Conservation (phyloP, 2,329 filamentous ascomycete genomes). For the Lojkania enalia region DNA sequence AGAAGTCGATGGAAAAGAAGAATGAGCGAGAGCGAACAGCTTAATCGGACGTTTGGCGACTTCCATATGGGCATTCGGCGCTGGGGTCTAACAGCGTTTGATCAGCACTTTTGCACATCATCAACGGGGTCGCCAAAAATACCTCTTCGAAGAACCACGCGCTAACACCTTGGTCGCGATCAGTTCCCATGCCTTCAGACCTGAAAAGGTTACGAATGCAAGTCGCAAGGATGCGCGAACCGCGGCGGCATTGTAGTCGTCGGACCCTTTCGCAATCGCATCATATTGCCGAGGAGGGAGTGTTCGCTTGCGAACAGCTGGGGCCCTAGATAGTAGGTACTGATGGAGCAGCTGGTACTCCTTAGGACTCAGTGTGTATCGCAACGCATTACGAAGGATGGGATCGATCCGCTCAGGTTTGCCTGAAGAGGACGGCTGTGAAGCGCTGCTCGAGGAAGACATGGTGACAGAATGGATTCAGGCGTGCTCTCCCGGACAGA, state of each 20-base stretch:
- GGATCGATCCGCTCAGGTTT: constrained; percentile 58
- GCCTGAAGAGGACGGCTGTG: constrained; percentile 31
- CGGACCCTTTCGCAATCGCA: constrained; percentile 52
- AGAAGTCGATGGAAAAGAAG: constrained; percentile 86
- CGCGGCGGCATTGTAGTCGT: constrained; percentile 54
- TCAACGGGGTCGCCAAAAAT: constrained; percentile 5
- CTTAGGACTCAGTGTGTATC: constrained; percentile 79
- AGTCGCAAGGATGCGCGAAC: constrained; percentile 52
- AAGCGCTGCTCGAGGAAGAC: constrained; percentile 36
- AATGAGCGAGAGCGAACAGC: constrained; percentile 80
- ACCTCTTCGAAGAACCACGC: constrained; percentile 34
- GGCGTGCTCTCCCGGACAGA: too few relatives aligned
- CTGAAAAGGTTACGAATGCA: constrained; percentile 48
- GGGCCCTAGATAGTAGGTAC: constrained; percentile 75
- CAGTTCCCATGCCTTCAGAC: constrained; percentile 53
- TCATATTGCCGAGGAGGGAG: constrained; percentile 57
- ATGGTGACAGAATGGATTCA: constrained; percentile 18
- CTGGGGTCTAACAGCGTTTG: constrained; percentile 34
- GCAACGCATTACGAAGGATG: constrained; percentile 79
- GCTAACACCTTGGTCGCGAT: constrained; percentile 43
- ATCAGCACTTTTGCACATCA: background rate
- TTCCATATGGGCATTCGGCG: constrained; percentile 48
- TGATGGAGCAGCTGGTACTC: constrained; percentile 86
- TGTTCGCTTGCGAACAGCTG: constrained; percentile 59
- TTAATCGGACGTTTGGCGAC: constrained; percentile 74